Evolutionary conservation across 2,329 filamentous ascomycete genomes (phyloP).

Genomic region (Didymella lethalis): DNA sequence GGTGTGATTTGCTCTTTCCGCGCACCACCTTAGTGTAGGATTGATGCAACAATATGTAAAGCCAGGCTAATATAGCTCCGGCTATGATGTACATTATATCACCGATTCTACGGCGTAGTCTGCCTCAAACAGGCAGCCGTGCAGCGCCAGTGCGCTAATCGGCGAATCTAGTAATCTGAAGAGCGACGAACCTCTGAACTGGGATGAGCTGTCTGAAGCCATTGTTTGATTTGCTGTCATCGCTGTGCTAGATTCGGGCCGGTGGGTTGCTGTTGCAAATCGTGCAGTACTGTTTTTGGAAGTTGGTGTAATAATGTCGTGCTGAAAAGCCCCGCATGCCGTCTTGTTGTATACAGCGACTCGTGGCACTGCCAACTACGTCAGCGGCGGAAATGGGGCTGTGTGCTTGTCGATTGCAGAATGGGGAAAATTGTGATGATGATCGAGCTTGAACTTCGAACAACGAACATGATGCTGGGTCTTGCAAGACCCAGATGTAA

Average conservation of each 20-base stretch:
- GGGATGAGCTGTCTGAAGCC: slow-evolving; percentile 7
- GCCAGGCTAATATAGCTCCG: slow-evolving; percentile 9
- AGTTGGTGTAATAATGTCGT: slow-evolving; percentile 10
- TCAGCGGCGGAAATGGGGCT: not conserved
- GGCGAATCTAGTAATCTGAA: not conserved
- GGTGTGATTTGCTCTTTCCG: not conserved
- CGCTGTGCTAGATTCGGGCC: not conserved
- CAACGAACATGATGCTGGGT: not conserved
- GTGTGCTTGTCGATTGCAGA: not conserved
- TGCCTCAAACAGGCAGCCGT: not conserved
- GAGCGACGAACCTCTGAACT: slow-evolving; percentile 14
- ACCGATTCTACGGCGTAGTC: not conserved
- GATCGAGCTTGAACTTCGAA: not conserved
- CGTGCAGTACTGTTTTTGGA: not conserved
- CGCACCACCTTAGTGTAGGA: not conserved
- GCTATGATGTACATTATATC: not conserved
- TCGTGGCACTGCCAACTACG: not conserved
- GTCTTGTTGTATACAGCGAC: slow-evolving; percentile 7
- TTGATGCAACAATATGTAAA: slow-evolving; percentile 1
- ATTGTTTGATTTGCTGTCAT: slow-evolving; percentile 7
- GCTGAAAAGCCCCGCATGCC: not conserved
- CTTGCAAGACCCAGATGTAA: not conserved
- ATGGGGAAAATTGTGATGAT: not conserved
- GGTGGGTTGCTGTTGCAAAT: not conserved
- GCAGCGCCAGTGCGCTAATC: not conserved